Conservation (phyloP, 1,284 basidiomycete genomes). For the Boletus smithii region DNA sequence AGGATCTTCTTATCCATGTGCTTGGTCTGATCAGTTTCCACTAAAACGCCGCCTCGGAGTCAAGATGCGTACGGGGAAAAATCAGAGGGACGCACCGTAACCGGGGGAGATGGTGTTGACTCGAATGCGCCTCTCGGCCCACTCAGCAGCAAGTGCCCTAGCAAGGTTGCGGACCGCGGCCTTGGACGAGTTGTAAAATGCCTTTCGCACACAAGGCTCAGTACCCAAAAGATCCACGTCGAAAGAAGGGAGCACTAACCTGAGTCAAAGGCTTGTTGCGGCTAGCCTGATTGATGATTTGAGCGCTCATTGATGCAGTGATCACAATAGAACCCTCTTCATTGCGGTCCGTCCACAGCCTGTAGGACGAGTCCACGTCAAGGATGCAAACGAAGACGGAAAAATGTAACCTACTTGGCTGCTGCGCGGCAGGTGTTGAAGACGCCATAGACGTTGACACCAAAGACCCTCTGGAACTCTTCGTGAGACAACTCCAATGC, state of each 20-base stretch:
- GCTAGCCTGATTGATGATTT: constrained; percentile 45
- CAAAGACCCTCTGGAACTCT: constrained; percentile 42
- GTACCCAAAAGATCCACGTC: too few relatives aligned
- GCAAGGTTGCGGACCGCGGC: constrained; percentile 55
- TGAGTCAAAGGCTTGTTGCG: constrained; percentile 37
- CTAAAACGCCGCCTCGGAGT: constrained; percentile 18
- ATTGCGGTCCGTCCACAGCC: constrained; percentile 11
- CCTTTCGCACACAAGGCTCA: constrained; percentile 28
- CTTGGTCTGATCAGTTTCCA: constrained; percentile 38
- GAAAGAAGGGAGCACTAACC: constrained; percentile 17
- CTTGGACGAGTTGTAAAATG: constrained; percentile 61
- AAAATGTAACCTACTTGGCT: constrained; percentile 31
- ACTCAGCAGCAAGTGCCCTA: constrained; percentile 60
- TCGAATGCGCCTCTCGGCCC: constrained; percentile 50
- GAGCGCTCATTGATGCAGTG: constrained; percentile 48
- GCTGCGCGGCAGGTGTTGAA: constrained; percentile 44
- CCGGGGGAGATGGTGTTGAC: constrained; percentile 63
- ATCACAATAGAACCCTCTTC: constrained; percentile 40
- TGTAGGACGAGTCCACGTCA: background rate
- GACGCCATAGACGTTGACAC: constrained; percentile 41
- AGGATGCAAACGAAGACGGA: rapidly evolving
- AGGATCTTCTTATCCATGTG: constrained; percentile 35
- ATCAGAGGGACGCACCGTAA: constrained; percentile 39
- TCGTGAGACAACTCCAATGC: constrained; percentile 43
- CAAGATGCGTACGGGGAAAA: background rate